A percentile compares a stretch with the other conserved stretches of the same genome.
Conservation (phyloP, 257 asterid species). For the Craterostigma plantagineum region DNA sequence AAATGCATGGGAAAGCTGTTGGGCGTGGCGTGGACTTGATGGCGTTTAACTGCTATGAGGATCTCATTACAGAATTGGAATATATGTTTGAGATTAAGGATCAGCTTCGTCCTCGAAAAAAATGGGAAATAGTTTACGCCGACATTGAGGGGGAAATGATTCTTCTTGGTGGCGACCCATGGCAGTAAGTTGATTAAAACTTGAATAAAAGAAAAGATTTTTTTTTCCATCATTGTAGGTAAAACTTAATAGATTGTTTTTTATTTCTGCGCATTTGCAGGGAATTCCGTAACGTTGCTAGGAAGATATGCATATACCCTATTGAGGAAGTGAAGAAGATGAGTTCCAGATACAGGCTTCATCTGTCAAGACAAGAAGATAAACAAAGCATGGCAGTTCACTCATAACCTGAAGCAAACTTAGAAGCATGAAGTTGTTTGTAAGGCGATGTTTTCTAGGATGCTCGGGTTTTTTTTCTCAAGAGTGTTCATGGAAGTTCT, state of each 20-base stretch:
- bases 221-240: neutral
- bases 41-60: conserved; percentile 34
- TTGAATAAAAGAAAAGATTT: neutral
- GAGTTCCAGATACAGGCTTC: conserved; percentile 35
- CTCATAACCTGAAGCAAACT: too few species aligned
- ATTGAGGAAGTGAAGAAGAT: conserved; percentile 76
- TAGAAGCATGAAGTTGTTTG: too few species aligned
- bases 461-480: too few species aligned
- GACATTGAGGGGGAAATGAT: conserved; percentile 73
- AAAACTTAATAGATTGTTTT: neutral
- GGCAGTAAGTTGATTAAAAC: conserved; percentile 37
- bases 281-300: conserved; percentile 59
- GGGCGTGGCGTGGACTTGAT: conserved; percentile 75
- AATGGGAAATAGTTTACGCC: conserved; percentile 56
- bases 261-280: too few species aligned
- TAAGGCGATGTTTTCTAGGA: too few species aligned
- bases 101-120: conserved; percentile 45
- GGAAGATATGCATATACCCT: conserved; percentile 44
- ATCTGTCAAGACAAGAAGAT: conserved; percentile 18
- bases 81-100: conserved; percentile 47
- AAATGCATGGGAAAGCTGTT: conserved; percentile 68
- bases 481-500: too few species aligned
- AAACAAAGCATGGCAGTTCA: conserved; percentile 9
- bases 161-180: conserved; percentile 81
- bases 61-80: conserved; percentile 45